Conservation (phyloP, 2,329 filamentous ascomycete species). For the Madurella mycetomatis region DNA sequence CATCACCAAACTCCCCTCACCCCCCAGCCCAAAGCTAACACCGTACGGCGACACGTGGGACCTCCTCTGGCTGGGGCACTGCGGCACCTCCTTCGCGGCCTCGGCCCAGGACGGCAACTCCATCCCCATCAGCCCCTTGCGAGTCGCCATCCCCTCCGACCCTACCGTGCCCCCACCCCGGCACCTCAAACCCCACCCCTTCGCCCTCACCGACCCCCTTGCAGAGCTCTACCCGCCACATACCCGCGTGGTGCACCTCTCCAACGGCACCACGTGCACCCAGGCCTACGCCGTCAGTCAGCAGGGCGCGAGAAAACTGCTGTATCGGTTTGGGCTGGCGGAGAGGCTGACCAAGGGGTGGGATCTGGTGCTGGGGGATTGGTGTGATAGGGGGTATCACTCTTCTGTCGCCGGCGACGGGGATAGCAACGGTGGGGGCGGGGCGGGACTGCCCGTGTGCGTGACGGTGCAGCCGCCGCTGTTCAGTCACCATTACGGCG, state of each 20-base stretch:
- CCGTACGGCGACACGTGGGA: constrained; percentile 52
- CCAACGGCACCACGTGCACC: constrained; percentile 38
- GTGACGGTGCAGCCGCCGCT: constrained; percentile 31
- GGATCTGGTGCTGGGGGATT: constrained; percentile 44
- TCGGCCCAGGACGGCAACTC: neutral
- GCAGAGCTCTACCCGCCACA: constrained; percentile 34
- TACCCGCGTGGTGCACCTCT: constrained; percentile 41
- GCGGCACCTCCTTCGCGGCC: constrained; percentile 35
- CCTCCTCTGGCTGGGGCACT: constrained; percentile 50
- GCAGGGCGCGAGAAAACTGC: constrained; percentile 38
- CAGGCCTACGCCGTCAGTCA: constrained; percentile 42
- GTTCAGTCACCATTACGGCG: constrained; percentile 28
- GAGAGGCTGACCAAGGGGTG: constrained; percentile 35
- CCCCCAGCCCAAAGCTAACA: constrained; percentile 25
- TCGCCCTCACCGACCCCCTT: constrained; percentile 30
- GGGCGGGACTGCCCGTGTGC: constrained; percentile 19
- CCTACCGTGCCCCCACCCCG: constrained; percentile 33
- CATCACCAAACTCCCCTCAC: constrained; percentile 12
- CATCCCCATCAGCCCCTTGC: neutral
- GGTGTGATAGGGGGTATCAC: constrained; percentile 38
- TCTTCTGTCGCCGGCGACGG: neutral
- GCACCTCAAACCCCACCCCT: constrained; percentile 36
- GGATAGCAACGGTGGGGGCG: neutral
- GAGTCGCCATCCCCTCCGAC: constrained; percentile 28
- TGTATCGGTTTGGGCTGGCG: constrained; percentile 40